Evolutionary conservation across 495 filamentous ascomycete species (phyloP).

Genomic region (Cenococcum geophilum): DNA sequence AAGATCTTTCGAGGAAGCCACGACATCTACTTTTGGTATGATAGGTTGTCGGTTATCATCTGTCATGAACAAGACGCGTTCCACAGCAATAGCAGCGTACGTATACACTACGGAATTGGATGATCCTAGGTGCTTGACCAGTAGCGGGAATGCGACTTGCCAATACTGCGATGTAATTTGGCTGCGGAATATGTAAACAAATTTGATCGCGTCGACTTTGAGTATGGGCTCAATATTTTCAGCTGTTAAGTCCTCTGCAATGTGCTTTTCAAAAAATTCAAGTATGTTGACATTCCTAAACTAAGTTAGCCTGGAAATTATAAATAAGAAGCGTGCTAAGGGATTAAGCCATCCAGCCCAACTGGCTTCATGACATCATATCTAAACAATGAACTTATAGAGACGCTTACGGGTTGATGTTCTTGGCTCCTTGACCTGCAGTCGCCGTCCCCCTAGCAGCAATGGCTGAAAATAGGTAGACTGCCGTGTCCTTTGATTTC

Average conservation of each 20-base stretch:
- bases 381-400: not conserved
- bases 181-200: conserved; percentile 89
- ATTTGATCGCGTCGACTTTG: conserved; percentile 97
- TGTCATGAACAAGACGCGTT: conserved; percentile 78
- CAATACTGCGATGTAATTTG: conserved; percentile 81
- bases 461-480: conserved; percentile 90
- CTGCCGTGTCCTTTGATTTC: conserved; percentile 95
- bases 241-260: conserved; percentile 73
- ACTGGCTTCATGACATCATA: not conserved
- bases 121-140: conserved; percentile 83
- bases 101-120: conserved; percentile 93
- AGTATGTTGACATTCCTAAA: conserved; percentile 59
- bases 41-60: conserved; percentile 65
- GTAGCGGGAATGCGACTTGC: conserved; percentile 76
- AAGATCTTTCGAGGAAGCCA: conserved; percentile 74
- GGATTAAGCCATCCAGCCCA: not conserved
- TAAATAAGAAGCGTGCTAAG: not conserved
- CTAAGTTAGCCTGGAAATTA: not conserved
- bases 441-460: conserved; percentile 86
- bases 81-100: conserved; percentile 90
- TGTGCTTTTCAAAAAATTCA: conserved; percentile 85
- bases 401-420: conserved; percentile 59
- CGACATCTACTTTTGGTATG: conserved; percentile 64
- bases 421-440: conserved; percentile 76
- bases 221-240: conserved; percentile 71